These are phyloP conservation scores for Fraxinus platypoda DNA, from an alignment of 305 asterid species.

Conservation along the genomic window DNA sequence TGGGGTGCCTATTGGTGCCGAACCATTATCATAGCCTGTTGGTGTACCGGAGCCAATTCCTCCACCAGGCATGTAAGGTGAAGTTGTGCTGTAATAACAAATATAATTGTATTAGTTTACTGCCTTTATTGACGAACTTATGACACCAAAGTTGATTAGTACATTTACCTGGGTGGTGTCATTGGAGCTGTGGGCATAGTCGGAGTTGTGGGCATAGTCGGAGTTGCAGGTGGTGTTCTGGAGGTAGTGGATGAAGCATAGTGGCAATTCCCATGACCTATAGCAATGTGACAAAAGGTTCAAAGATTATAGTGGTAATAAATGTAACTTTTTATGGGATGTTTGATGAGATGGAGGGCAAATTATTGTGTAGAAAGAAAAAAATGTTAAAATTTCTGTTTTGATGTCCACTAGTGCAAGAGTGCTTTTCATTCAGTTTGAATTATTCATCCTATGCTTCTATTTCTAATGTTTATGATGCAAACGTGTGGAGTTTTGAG, in stretches of 20 bases:
- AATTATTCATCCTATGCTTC: neutral
- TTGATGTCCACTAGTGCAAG: neutral
- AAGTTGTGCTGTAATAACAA: constrained; percentile 4
- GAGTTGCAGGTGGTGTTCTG: constrained; percentile 9
- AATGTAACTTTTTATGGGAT: neutral
- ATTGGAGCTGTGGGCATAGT: constrained; percentile 1
- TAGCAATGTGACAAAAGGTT: neutral
- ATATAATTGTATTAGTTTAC: neutral
- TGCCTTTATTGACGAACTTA: neutral
- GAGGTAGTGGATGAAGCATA: constrained; percentile 9
- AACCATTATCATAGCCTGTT: neutral
- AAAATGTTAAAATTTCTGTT: neutral
- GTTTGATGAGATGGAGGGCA: neutral
- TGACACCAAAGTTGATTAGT: neutral
- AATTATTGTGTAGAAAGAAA: neutral
- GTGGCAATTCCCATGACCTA: constrained; percentile 21
- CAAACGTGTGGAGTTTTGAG: neutral
- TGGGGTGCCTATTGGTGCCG: constrained; percentile 6
- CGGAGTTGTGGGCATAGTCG: neutral
- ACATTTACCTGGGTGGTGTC: constrained; percentile 9
- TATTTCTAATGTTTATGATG: neutral
- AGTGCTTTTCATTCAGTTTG: neutral
- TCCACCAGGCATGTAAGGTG: constrained; percentile 3
- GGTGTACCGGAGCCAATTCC: constrained; percentile 12
- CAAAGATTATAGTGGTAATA: neutral